Evolutionary conservation across 352 stramenopile species (phyloP), one percentile per base, ranked within the genome.

Genomic region (Globisporangium polare): DNA sequence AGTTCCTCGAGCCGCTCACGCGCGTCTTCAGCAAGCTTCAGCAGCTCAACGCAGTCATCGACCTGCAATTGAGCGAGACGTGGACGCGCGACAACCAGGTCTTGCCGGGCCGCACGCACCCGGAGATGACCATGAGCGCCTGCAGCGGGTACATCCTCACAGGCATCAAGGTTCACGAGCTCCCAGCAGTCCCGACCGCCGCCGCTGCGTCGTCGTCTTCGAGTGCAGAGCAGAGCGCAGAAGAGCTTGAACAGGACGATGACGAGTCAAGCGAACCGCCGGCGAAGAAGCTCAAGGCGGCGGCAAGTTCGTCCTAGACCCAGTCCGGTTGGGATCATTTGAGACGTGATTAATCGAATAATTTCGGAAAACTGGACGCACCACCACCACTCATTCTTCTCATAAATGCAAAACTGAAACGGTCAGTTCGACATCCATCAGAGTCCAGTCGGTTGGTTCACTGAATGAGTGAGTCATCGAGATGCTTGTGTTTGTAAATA

Each of bases 31-130:
- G 77, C 31, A 83, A 75, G 20, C 72, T 98, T 5, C 89, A 98
- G 74, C 86, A 96, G 53, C 94, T 90, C 75, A 74, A 94, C 26
- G 73, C 92, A 29, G 87, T 97, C 7, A 91, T 98, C 51, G 95
- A 98, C 57, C 67, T 99, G 27, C 92, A 97, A 58, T 66, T 99
- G 20, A 98, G 87, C 47, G 94, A 98, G 68, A 98, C 92, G 13
- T 99, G 94, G 93, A 97, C 95, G 53, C 88, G 96, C 35, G 94
- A 98, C 71, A 97, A 98, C 74, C 95, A 99, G 74, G 88, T 94
- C 17, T 59, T 98, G 20, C 91, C 92, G 6, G 91, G 92, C 17
- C 82, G 94, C 15, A 99, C 95, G 31, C 96, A 98, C 76, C 96
- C 96, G 0, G 88, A 94, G 60, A 99, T 98, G 96, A 98, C 84